Base-by-base conservation (phyloP, 1,284 basidiomycete species). In the Apiotrichum laibachii region DNA sequence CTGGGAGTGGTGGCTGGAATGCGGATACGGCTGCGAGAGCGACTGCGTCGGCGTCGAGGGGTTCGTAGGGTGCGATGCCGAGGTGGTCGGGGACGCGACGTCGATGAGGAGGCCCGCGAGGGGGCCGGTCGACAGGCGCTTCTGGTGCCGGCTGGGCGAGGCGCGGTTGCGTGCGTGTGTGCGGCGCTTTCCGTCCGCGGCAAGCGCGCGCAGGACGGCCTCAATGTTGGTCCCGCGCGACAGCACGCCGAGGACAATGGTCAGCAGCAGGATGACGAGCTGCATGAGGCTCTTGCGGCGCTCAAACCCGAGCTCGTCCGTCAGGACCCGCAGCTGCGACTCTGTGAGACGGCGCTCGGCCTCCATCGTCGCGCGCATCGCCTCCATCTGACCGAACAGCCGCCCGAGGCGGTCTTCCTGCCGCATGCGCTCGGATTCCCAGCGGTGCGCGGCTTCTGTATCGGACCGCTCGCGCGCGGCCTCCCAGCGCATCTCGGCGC, bases 401-500 rank as follows among this genome's bases (percentile, higher is more conserved):
- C 57, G 60, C 2, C 70, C 70, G 7, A 79, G 63, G 10, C 73
- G 62, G 52, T 76, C 73, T 47, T 77, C 75, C 49, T 73, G 71
- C 15, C 31, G 35, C 26, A 42, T 42, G 10, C 75, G 72, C 65
- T 74, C 73, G 31, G 62, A 62, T 43, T 69, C 69, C 71, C 68
- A 72, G 42, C 67, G 55, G 2, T 31, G 35, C 9, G 35, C 52
- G 40, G 61, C 50, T 6, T 60, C 54, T 5, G 53, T 56, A 8
- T 72, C 72, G 40, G 64, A 57, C 2, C 68, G 64, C 5, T 42
- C 51, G 45, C 65, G 64, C 67, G 67, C 67, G 7, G 68, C 72
- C 51, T 77, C 72, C 75, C 77, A 78, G 15, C 71, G 67, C 39
- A 67, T 64, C 58, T 88, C 87, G n/a, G 95, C 79, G 42, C 88